A percentile compares a stretch with the other conserved stretches of the same genome.
Evolutionary conservation across 2,329 filamentous ascomycete genomes (phyloP).

Genomic region (Amylocarpus encephaloides): DNA sequence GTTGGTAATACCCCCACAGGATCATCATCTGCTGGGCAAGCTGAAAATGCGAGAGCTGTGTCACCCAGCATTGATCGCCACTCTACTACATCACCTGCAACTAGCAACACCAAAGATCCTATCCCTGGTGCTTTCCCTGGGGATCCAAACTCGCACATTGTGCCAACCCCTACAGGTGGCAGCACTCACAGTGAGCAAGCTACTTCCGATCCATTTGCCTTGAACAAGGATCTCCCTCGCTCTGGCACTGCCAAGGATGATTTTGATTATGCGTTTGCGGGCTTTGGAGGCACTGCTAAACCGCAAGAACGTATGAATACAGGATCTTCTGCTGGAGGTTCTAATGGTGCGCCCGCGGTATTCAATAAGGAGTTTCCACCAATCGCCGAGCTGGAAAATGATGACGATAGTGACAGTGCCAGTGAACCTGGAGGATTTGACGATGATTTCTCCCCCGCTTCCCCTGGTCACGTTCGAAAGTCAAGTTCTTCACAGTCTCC

Average conservation of each 20-base stretch:
- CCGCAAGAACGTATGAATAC: conserved; percentile 45
- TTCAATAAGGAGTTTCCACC: conserved; percentile 84
- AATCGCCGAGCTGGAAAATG: conserved; percentile 76
- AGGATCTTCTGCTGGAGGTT: conserved; percentile 32
- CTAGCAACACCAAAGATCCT: conserved; percentile 31
- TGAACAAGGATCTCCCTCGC: conserved; percentile 45
- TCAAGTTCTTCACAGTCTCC: conserved; percentile 21
- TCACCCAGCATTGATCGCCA: conserved; percentile 29
- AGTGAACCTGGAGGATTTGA: conserved; percentile 81
- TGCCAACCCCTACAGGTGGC: conserved; percentile 42
- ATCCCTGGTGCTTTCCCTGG: conserved; percentile 50
- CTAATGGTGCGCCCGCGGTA: conserved; percentile 40
- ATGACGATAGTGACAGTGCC: conserved; percentile 78
- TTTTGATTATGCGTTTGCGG: conserved; percentile 79
- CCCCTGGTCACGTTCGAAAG: conserved; percentile 28
- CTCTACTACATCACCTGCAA: conserved; percentile 26
- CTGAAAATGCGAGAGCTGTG: conserved; percentile 22
- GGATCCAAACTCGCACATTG: conserved; percentile 38
- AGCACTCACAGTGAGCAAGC: conserved; percentile 41
- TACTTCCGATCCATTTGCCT: conserved; percentile 46
- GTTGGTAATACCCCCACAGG: conserved; percentile 28
- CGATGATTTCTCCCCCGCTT: conserved; percentile 76
- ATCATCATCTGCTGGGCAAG: conserved; percentile 25
- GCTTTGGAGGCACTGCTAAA: conserved; percentile 50
- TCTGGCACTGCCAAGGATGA: conserved; percentile 59